Evolutionary conservation across 2,329 filamentous ascomycete species (phyloP).

Genomic region (Rachicladosporium sp.): DNA sequence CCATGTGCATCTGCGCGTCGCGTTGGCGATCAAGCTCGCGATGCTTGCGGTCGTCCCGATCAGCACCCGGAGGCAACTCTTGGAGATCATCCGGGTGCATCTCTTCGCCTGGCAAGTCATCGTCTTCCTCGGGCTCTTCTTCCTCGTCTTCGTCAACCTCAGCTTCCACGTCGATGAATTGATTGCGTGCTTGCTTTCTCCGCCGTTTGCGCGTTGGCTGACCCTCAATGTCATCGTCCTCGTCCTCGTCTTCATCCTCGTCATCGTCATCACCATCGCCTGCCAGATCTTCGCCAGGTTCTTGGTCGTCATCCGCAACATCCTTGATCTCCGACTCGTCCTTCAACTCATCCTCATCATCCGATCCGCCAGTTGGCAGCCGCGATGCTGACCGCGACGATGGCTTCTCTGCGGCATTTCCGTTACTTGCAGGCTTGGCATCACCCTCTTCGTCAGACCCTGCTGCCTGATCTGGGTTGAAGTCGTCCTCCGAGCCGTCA

Average conservation of each 20-base stretch:
- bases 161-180: conserved; percentile 95
- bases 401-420: conserved; percentile 2
- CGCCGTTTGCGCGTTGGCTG: conserved; percentile 69
- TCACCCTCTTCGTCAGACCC: conserved; percentile 56
- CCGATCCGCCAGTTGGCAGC: too few species aligned
- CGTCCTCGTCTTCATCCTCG: conserved; percentile 40
- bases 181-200: conserved; percentile 60
- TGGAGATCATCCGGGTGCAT: conserved; percentile 82
- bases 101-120: conserved; percentile 73
- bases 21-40: conserved; percentile 87
- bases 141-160: conserved; percentile 93
- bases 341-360: too few species aligned
- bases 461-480: conserved; percentile 70
- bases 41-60: conserved; percentile 84
- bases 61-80: conserved; percentile 58
- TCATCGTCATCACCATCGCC: conserved; percentile 37
- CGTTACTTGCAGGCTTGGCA: conserved; percentile 20
- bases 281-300: conserved; percentile 20
- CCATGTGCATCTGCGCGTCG: conserved; percentile 75
- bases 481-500: conserved; percentile 53
- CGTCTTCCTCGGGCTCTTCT: conserved; percentile 76
- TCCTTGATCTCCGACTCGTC: too few species aligned
- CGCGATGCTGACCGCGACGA: too few species aligned
- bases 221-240: conserved; percentile 42
- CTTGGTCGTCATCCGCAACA: conserved; percentile 22